Evolutionary conservation across 176 grass and related monocot species (phyloP), one percentile per base, ranked within the genome.

Genomic region (Luzula sylvatica): DNA sequence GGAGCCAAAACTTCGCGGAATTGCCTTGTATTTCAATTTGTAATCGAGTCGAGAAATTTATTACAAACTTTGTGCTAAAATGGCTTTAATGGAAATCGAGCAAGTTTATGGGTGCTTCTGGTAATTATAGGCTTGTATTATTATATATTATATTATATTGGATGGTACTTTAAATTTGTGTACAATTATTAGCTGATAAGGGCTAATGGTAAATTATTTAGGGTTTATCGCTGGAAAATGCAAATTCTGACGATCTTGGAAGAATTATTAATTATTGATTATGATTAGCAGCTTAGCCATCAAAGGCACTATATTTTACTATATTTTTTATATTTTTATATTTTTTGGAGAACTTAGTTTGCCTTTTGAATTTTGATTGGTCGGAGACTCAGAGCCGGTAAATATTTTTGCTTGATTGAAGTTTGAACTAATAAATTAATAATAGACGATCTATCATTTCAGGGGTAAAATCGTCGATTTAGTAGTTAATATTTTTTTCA

Each of bases 61-160:
- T 80, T 78, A 3, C 66, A 60, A 12, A 27, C 38, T 39, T 85
- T 85, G 70, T 71, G 53, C 48, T 78, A 75, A 67, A 88, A 78
- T 69, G 89, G 89, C 24, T 88, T 88, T 46, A 76, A 68, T 32
- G 83, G 89, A 19, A 77, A 80, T 72, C 69, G 41, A 38, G 66
- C 75, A 13, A 88, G 89, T 67, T 70, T 88, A 53, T 95, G 89
- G 89, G 53, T 61, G 50, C 58, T 95, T 28, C 89, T 88, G 89
- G 89, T n/a, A n/a, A n/a, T n/a, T n/a, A n/a, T n/a, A n/a, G n/a
- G n/a, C n/a, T n/a, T n/a, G n/a, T n/a, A n/a, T n/a, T n/a, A n/a
- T n/a, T n/a, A n/a, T n/a, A n/a, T n/a, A n/a, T n/a, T n/a, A n/a
- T 95, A 35, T 35, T 9, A 35, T 35, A 35, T 35, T 35, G 5